Evolutionary conservation across 1,139 yeast species (phyloP).

Genomic region (Suhomyces bribrorum): DNA sequence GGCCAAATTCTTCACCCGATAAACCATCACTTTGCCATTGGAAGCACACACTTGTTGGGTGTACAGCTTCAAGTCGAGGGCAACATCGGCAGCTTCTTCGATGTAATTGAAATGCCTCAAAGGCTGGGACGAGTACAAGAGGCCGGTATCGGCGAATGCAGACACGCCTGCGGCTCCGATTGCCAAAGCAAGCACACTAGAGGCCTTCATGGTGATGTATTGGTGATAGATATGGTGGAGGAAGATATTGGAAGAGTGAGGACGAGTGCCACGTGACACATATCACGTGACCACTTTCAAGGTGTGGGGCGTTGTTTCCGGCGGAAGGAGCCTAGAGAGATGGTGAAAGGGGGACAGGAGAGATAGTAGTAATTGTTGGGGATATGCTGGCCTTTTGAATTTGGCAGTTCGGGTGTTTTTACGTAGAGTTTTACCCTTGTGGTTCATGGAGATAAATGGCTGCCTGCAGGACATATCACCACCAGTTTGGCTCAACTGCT

Average conservation of each 20-base stretch:
- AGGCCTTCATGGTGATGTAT: slow-evolving; percentile 18
- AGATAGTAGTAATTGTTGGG: too few relatives aligned
- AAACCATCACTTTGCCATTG: slow-evolving; percentile 21
- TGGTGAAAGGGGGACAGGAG: too few relatives aligned
- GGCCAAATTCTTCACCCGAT: slow-evolving; percentile 26
- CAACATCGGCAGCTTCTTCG: slow-evolving; percentile 21
- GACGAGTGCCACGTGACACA: too few relatives aligned
- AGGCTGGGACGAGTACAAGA: slow-evolving; percentile 24
- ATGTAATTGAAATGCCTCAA: slow-evolving; percentile 21
- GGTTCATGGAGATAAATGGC: too few relatives aligned
- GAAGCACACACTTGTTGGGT: slow-evolving; percentile 21
- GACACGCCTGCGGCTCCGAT: slow-evolving; percentile 14
- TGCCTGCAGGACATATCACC: slow-evolving; percentile 4
- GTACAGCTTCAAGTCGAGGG: slow-evolving; percentile 17
- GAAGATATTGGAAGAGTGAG: not conserved
- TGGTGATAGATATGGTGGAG: not conserved
- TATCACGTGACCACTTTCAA: not conserved
- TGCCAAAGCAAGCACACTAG: slow-evolving; percentile 13
- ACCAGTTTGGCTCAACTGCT: slow-evolving; percentile 5
- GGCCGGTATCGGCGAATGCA: slow-evolving; percentile 38
- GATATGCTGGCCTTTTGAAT: too few relatives aligned
- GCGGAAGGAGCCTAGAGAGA: too few relatives aligned
- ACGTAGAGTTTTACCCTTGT: too few relatives aligned
- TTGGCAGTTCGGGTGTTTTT: too few relatives aligned
- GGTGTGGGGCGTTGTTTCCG: too few relatives aligned